A percentile compares a stretch with the other conserved stretches of the same genome.
Evolutionary conservation across 1,284 basidiomycete genomes (phyloP).

Genomic region (Tetrapyrgos nigripes): DNA sequence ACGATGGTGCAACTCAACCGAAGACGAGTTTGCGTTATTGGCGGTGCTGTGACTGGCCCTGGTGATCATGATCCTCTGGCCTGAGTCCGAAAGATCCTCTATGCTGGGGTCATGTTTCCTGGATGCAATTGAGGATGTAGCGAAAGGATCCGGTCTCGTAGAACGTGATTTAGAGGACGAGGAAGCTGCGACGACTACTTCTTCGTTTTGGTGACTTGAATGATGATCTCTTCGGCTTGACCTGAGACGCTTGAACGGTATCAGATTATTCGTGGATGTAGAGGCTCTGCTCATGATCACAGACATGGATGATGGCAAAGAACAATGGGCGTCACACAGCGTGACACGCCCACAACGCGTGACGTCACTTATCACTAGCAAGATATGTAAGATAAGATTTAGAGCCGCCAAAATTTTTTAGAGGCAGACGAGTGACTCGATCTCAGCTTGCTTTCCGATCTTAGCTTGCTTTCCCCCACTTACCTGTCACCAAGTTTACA

Average conservation of each 20-base stretch:
- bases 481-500: background rate
- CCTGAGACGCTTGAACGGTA: background rate
- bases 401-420: background rate
- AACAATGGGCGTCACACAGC: background rate
- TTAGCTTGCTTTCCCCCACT: background rate
- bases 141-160: background rate
- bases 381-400: constrained; percentile 1
- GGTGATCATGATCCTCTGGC: background rate
- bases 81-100: constrained; percentile 8
- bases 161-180: background rate
- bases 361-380: background rate
- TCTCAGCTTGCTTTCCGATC: constrained; percentile 2
- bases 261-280: background rate
- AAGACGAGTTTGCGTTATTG: background rate
- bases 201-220: background rate
- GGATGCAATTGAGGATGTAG: background rate
- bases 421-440: too few species aligned
- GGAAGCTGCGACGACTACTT: background rate
- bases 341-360: background rate
- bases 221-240: background rate
- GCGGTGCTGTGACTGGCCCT: background rate
- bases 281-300: background rate
- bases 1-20: background rate
- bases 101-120: background rate
- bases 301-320: background rate